These are phyloP conservation scores for Sporothrix pallida DNA, from an alignment of 2,329 filamentous ascomycete genomes.

Conservation along the genomic window DNA sequence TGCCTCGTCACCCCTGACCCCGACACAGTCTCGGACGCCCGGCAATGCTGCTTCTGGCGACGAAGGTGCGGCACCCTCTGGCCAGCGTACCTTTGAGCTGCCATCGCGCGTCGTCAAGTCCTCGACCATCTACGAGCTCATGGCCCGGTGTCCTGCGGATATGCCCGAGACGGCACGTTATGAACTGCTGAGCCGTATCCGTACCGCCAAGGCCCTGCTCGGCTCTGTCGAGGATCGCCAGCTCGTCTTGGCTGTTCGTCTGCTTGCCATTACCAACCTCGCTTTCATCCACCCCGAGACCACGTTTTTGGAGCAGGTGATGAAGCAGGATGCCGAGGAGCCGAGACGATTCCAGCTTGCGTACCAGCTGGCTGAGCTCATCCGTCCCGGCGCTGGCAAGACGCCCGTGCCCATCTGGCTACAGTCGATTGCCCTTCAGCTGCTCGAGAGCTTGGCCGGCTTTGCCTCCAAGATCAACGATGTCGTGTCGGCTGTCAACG, in stretches of 20 bases:
- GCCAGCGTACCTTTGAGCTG: slow-evolving; percentile 69
- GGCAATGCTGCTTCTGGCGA: slow-evolving; percentile 46
- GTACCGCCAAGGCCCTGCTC: slow-evolving; percentile 80
- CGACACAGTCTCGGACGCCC: slow-evolving; percentile 47
- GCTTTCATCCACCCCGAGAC: slow-evolving; percentile 85
- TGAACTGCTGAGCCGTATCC: slow-evolving; percentile 81
- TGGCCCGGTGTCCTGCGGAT: slow-evolving; percentile 62
- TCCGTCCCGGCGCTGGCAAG: slow-evolving; percentile 77
- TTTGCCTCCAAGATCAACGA: slow-evolving; percentile 79
- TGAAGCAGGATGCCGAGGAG: slow-evolving; percentile 87
- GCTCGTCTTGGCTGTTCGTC: slow-evolving; percentile 76
- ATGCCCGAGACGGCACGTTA: slow-evolving; percentile 77
- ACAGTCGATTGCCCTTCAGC: slow-evolving; percentile 79
- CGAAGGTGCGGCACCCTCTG: slow-evolving; percentile 49
- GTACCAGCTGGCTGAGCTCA: slow-evolving; percentile 89
- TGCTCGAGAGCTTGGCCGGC: slow-evolving; percentile 84
- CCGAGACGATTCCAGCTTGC: slow-evolving; percentile 86
- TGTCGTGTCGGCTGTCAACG: slow-evolving; percentile 87
- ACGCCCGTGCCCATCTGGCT: slow-evolving; percentile 69
- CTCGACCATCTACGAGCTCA: slow-evolving; percentile 61
- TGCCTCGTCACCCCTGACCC: slow-evolving; percentile 52
- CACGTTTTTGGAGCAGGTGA: slow-evolving; percentile 82
- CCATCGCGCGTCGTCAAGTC: slow-evolving; percentile 61
- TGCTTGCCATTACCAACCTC: slow-evolving; percentile 88
- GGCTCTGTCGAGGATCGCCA: slow-evolving; percentile 70